Evolutionary conservation across 768 basidiomycete genomes (phyloP).

Genomic region (Amanita molliuscula): DNA sequence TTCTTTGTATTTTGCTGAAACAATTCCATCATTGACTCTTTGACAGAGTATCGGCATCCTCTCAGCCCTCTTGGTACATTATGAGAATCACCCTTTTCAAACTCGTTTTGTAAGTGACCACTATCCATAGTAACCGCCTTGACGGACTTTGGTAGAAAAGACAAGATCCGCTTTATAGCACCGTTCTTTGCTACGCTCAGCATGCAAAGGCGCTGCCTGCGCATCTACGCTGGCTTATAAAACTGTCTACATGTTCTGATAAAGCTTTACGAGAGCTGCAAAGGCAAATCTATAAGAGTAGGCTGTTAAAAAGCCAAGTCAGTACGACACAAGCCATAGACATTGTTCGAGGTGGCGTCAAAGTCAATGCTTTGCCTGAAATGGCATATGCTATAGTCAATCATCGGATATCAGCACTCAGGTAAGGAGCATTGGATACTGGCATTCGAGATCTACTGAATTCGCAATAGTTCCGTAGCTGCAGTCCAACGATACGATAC

Average conservation of each 20-base stretch:
- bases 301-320: conserved; percentile 32
- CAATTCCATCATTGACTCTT: neutral
- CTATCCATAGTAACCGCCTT: neutral
- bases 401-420: conserved; percentile 56
- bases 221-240: conserved; percentile 35
- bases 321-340: conserved; percentile 76
- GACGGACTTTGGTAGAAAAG: conserved; percentile 27
- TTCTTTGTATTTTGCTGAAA: neutral
- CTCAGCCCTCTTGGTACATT: conserved; percentile 52
- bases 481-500: conserved; percentile 36
- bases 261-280: conserved; percentile 42
- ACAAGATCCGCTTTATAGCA: conserved; percentile 45
- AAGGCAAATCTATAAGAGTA: conserved; percentile 29
- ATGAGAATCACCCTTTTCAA: conserved; percentile 56
- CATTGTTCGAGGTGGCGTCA: conserved; percentile 56
- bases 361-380: conserved; percentile 76
- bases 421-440: conserved; percentile 22
- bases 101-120: conserved; percentile 33
- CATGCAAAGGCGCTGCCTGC: conserved; percentile 47
- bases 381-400: conserved; percentile 50
- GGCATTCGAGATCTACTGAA: neutral
- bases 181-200: conserved; percentile 55
- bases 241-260: conserved; percentile 36
- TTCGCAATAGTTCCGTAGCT: conserved; percentile 25
- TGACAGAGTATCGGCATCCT: conserved; percentile 76